phyloP scores from a whole-genome alignment of 2,329 filamentous ascomycete species.

The Aspergillus eucalypticola region DNA sequence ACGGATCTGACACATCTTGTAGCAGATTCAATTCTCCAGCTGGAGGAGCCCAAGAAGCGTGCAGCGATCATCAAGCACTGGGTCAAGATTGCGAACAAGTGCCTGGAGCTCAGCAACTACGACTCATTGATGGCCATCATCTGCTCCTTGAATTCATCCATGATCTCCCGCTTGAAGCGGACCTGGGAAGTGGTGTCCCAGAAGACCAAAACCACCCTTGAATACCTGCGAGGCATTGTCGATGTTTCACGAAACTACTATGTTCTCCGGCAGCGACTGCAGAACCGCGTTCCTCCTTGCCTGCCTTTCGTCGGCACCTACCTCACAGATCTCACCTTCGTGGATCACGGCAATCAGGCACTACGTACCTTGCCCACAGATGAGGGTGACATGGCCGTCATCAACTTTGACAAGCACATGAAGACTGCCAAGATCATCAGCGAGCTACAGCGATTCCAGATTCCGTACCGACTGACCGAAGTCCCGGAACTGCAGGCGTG shows the following conservation, averaged over 20 bases:
- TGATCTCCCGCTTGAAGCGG: slow-evolving; percentile 80
- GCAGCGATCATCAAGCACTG: slow-evolving; percentile 92
- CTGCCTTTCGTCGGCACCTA: slow-evolving; percentile 96
- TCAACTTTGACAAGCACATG: slow-evolving; percentile 98
- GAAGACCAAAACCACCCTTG: slow-evolving; percentile 79
- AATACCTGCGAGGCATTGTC: slow-evolving; percentile 77
- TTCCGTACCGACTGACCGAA: slow-evolving; percentile 81
- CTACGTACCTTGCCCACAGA: slow-evolving; percentile 73
- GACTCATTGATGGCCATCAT: slow-evolving; percentile 97
- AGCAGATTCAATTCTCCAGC: slow-evolving; percentile 83
- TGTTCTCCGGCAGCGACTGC: slow-evolving; percentile 76
- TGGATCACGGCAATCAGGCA: slow-evolving; percentile 88
- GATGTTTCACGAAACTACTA: slow-evolving; percentile 91
- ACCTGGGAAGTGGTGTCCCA: slow-evolving; percentile 89
- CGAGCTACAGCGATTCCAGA: slow-evolving; percentile 93
- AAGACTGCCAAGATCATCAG: slow-evolving; percentile 94
- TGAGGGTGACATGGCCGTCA: slow-evolving; percentile 70
- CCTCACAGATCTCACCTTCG: slow-evolving; percentile 91
- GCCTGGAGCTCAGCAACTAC: slow-evolving; percentile 89
- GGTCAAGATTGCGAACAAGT: slow-evolving; percentile 90
- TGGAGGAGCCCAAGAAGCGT: slow-evolving; percentile 89
- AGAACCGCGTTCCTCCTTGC: slow-evolving; percentile 86
- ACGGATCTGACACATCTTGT: slow-evolving; percentile 92
- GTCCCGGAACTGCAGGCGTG: slow-evolving; percentile 89
- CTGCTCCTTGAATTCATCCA: slow-evolving; percentile 88